Evolutionary conservation across 169 alveolate species (phyloP).

Genomic region (Cryptosporidium ubiquitum): DNA sequence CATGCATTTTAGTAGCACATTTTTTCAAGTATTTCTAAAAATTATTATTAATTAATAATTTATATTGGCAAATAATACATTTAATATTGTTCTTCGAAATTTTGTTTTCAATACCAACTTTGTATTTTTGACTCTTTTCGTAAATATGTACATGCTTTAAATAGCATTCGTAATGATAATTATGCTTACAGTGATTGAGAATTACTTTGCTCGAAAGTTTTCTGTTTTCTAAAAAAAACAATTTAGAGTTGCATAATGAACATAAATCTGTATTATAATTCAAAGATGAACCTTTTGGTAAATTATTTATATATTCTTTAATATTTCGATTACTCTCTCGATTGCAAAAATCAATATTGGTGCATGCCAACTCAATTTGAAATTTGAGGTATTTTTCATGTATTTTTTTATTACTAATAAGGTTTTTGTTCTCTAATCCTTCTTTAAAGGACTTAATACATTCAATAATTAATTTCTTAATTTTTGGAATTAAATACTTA

Average conservation of each 20-base stretch:
- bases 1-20: not conserved
- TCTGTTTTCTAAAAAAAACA: not conserved
- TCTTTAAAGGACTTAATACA: not conserved
- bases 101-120: not conserved
- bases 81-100: constrained; percentile 12
- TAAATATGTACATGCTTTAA: not conserved
- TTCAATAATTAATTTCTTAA: not conserved
- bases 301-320: not conserved
- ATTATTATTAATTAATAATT: not conserved
- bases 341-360: constrained; percentile 1
- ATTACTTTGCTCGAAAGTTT: constrained; percentile 39
- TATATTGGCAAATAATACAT: constrained; percentile 41
- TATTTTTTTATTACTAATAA: not conserved
- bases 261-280: constrained; percentile 20
- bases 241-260: constrained; percentile 35
- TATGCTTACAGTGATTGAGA: constrained; percentile 24
- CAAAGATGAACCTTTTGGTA: constrained; percentile 1
- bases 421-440: not conserved
- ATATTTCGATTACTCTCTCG: not conserved
- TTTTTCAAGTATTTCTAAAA: not conserved
- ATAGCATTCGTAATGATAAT: constrained; percentile 46
- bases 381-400: constrained; percentile 44
- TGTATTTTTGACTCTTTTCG: constrained; percentile 29
- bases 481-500: not conserved
- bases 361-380: constrained; percentile 27